These are phyloP conservation scores for Murraya paniculata DNA, from an alignment of 345 rosid genomes.

Conservation along the genomic window DNA sequence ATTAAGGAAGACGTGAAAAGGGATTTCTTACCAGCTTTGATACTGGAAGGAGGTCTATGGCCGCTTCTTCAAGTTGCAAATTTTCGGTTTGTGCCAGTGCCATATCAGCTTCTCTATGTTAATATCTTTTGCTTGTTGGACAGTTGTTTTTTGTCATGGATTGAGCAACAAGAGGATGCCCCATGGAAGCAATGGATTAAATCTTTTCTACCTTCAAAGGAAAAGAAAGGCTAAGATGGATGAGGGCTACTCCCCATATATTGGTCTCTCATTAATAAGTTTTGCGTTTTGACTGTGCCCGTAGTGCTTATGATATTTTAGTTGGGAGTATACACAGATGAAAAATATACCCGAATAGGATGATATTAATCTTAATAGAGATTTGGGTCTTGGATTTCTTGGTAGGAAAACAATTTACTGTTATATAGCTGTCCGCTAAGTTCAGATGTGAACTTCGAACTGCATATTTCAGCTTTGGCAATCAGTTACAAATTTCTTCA, in stretches of 20 bases:
- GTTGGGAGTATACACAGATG: not conserved
- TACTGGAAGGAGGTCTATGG: slow-evolving; percentile 81
- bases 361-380: not conserved
- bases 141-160: slow-evolving; percentile 82
- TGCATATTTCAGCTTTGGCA: not conserved
- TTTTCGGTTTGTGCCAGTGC: slow-evolving; percentile 80
- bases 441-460: not conserved
- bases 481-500: not conserved
- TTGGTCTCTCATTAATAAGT: not conserved
- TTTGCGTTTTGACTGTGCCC: not conserved
- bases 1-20: slow-evolving; percentile 85
- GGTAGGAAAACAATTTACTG: not conserved
- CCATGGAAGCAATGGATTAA: slow-evolving; percentile 87
- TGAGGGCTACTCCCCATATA: not conserved
- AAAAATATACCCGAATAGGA: not conserved
- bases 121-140: slow-evolving; percentile 86
- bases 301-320: not conserved
- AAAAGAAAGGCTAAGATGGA: slow-evolving; percentile 19
- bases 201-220: slow-evolving; percentile 29
- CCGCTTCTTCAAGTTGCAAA: slow-evolving; percentile 81
- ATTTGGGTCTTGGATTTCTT: not conserved
- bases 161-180: slow-evolving; percentile 92
- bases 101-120: slow-evolving; percentile 85
- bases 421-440: not conserved
- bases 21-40: slow-evolving; percentile 87